Percentiles rank a stretch among this genome's conserved stretches.
These are phyloP conservation scores for Asterionellopsis glacialis DNA, from an alignment of 108 stramenopile species.

Conservation along the genomic window DNA sequence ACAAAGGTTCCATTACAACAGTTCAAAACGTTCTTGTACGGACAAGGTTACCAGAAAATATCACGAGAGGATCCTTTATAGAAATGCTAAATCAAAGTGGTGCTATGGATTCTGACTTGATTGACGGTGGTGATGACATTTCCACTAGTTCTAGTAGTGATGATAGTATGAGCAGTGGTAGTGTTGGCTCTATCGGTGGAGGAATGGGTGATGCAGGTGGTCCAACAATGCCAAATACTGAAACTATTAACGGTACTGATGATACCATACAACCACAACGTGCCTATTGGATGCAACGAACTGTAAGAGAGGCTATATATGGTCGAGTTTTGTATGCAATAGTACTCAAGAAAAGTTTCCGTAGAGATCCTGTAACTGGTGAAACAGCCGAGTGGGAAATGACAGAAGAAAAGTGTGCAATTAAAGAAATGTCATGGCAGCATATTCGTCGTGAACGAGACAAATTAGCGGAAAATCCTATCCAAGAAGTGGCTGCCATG, in stretches of 20 bases:
- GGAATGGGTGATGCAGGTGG: neutral
- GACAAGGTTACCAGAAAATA: slow-evolving; percentile 23
- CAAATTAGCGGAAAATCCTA: slow-evolving; percentile 75
- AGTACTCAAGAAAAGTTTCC: slow-evolving; percentile 42
- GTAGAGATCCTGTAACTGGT: neutral
- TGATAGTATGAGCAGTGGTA: neutral
- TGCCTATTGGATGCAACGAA: slow-evolving; percentile 80
- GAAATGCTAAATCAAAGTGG: too few relatives aligned
- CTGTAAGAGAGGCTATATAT: slow-evolving; percentile 79
- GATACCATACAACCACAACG: neutral
- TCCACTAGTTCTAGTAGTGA: slow-evolving; percentile 1
- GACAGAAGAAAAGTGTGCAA: slow-evolving; percentile 65
- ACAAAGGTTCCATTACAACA: slow-evolving; percentile 43
- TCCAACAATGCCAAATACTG: slow-evolving; percentile 13
- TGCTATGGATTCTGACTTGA: neutral
- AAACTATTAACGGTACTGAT: neutral
- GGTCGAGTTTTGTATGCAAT: slow-evolving; percentile 72
- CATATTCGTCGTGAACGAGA: slow-evolving; percentile 58
- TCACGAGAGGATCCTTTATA: neutral
- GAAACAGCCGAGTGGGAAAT: slow-evolving; percentile 70
- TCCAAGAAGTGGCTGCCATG: slow-evolving; percentile 85
- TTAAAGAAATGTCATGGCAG: slow-evolving; percentile 84
- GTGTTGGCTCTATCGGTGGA: neutral
- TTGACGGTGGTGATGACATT: slow-evolving; percentile 14
- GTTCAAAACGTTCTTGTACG: slow-evolving; percentile 68